Evolutionary conservation across 257 asterid genomes (phyloP).

Genomic region (Euphrasia confusa): DNA sequence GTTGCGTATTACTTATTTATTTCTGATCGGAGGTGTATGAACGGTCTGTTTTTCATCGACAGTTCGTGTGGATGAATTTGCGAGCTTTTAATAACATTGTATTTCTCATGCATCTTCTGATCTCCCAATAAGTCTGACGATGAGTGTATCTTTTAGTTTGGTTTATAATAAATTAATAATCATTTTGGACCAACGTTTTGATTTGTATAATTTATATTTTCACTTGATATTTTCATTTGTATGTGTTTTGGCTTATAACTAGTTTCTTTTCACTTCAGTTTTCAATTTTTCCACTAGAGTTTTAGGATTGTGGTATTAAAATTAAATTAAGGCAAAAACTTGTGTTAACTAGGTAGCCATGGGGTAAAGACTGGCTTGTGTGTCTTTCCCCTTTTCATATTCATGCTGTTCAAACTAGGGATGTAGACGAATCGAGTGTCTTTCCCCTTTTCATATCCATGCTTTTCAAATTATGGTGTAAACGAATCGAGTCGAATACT

Average conservation of each 20-base stretch:
- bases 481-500: too few relatives aligned
- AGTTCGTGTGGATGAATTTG: conserved; percentile 22
- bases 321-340: too few relatives aligned
- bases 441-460: too few relatives aligned
- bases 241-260: background rate
- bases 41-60: conserved; percentile 6
- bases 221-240: too few relatives aligned
- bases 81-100: conserved; percentile 19
- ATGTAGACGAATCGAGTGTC: too few relatives aligned
- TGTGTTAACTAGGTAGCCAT: too few relatives aligned
- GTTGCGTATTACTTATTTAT: conserved; percentile 25
- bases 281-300: too few relatives aligned
- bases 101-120: conserved; percentile 13
- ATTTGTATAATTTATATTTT: background rate
- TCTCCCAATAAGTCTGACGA: conserved; percentile 26
- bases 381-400: too few relatives aligned
- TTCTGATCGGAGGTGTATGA: conserved; percentile 13
- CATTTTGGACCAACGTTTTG: background rate
- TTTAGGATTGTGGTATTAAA: too few relatives aligned
- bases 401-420: too few relatives aligned
- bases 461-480: too few relatives aligned
- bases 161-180: background rate
- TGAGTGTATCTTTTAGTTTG: conserved; percentile 20
- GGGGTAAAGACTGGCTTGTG: too few relatives aligned
- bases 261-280: background rate